Evolutionary conservation across 1,284 basidiomycete species (phyloP).

Genomic region (Leccinum cinnamomeum): DNA sequence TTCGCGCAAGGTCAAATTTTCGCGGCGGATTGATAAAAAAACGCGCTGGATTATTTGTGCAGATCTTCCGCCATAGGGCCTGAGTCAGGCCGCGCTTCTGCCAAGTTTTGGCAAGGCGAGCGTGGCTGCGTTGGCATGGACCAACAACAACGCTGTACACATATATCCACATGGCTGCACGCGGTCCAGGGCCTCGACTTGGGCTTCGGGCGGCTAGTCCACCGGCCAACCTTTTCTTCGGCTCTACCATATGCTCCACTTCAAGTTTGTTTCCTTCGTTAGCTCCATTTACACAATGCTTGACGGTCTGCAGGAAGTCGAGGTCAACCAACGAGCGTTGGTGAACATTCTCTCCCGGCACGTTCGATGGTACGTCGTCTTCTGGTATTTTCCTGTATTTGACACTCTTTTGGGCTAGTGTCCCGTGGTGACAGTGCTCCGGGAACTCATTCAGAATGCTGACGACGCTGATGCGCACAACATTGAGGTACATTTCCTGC

Average conservation of each 20-base stretch:
- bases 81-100: too few relatives aligned
- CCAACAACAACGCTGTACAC: conserved; percentile 8
- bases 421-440: conserved; percentile 56
- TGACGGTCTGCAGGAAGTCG: conserved; percentile 14
- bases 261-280: not conserved
- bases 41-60: too few relatives aligned
- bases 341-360: conserved; percentile 24
- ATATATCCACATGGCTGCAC: not conserved
- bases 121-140: conserved; percentile 3
- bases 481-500: conserved; percentile 81
- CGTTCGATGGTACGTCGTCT: conserved; percentile 16
- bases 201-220: conserved; percentile 3
- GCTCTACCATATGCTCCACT: not conserved
- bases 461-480: conserved; percentile 85
- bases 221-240: not conserved
- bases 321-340: conserved; percentile 18
- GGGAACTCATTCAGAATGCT: conserved; percentile 92
- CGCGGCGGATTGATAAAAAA: too few relatives aligned
- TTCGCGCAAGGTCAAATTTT: too few relatives aligned
- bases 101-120: too few relatives aligned
- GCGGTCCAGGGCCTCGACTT: not conserved
- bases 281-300: conserved; percentile 2
- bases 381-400: not conserved
- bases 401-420: not conserved
- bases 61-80: too few relatives aligned